phyloP scores from a whole-genome alignment of 169 alveolate genomes.

The Amoebophrya sp. region DNA sequence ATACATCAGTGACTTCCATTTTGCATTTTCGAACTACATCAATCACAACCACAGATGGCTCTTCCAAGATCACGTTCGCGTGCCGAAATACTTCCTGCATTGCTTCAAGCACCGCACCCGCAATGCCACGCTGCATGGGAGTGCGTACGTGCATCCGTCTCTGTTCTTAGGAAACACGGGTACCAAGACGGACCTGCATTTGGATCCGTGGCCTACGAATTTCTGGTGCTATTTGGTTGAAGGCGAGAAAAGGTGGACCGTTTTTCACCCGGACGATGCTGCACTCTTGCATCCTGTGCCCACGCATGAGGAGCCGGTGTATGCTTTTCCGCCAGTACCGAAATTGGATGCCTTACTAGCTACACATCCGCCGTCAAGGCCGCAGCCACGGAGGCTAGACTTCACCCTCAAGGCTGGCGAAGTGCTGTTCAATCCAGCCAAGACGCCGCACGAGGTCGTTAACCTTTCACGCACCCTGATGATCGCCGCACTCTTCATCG shows the following conservation, averaged over 20 bases:
- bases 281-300: neutral
- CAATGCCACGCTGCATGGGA: neutral
- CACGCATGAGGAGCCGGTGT: slow-evolving; percentile 7
- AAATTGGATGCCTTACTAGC: neutral
- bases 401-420: slow-evolving; percentile 3
- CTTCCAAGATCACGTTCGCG: neutral
- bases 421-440: neutral
- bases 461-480: neutral
- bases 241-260: neutral
- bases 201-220: slow-evolving; percentile 1
- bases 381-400: neutral
- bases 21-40: too few species aligned
- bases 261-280: slow-evolving; percentile 3
- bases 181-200: neutral
- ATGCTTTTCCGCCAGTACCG: neutral
- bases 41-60: too few species aligned
- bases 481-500: neutral
- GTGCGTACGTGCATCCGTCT: slow-evolving; percentile 4
- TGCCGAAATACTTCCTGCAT: neutral
- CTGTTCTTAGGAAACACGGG: neutral
- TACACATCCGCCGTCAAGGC: neutral
- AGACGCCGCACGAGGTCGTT: neutral
- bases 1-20: too few species aligned
- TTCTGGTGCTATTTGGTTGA: neutral
- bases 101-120: slow-evolving; percentile 26